These are phyloP conservation scores for Bjerkandera adusta DNA, from an alignment of 1,284 basidiomycete species.

Conservation along the genomic window DNA sequence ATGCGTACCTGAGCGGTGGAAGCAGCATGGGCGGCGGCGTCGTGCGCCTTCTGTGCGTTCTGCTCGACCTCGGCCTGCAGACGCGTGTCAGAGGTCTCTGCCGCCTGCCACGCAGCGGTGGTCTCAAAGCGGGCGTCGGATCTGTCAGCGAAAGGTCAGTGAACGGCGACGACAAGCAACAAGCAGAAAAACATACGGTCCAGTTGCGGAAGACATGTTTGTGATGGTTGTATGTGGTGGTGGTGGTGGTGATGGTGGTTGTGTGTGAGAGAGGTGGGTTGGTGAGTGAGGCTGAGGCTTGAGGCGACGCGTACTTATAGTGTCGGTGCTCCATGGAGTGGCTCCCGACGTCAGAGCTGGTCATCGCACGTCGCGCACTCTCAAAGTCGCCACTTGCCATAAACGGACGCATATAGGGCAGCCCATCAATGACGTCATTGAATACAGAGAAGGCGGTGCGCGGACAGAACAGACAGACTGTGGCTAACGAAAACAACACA, in stretches of 20 bases:
- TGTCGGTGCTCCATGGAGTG: too few species aligned
- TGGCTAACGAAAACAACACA: too few species aligned
- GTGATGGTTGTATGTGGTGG: background rate
- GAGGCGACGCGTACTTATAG: too few species aligned
- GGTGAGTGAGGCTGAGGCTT: too few species aligned
- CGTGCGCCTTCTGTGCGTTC: slow-evolving; percentile 44
- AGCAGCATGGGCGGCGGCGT: slow-evolving; percentile 47
- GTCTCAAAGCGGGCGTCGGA: slow-evolving; percentile 41
- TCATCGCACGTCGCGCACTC: too few species aligned
- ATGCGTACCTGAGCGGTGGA: slow-evolving; percentile 42
- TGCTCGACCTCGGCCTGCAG: slow-evolving; percentile 39
- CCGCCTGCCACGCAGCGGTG: slow-evolving; percentile 47
- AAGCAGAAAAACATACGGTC: slow-evolving; percentile 12
- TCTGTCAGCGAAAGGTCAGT: slow-evolving; percentile 10
- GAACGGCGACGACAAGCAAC: background rate
- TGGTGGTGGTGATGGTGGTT: background rate
- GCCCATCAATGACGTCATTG: too few species aligned
- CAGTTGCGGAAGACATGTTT: slow-evolving; percentile 24
- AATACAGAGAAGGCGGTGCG: too few species aligned
- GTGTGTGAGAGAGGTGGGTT: slow-evolving; percentile 6
- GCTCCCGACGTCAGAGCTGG: too few species aligned
- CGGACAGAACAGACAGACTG: too few species aligned
- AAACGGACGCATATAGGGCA: too few species aligned
- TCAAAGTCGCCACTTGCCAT: too few species aligned
- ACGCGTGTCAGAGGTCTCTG: slow-evolving; percentile 41